Evolutionary conservation across 2,329 filamentous ascomycete species (phyloP), one percentile per base, ranked within the genome.

Genomic region (Stagonosporopsis rhizophila): DNA sequence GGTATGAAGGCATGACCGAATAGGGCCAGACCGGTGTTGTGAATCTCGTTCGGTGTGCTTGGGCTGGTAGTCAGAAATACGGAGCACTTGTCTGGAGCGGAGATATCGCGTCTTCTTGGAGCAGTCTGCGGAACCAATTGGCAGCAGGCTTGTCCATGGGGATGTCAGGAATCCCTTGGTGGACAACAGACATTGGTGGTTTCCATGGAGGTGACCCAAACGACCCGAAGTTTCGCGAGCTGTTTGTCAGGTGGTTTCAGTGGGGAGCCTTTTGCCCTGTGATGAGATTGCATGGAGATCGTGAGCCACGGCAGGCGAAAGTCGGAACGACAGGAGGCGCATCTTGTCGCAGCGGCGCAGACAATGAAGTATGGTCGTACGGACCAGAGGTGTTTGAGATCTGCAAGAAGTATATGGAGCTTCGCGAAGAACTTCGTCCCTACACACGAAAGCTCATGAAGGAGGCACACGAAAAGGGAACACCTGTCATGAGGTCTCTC

Each of bases 171-270:
- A 79, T 89, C 9, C 82, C 85, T 0, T 89, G 86, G 86, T 89
- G 85, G 85, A 89, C 87, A 0, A 89, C 87, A 0, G 87, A 89
- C 62, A 89, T 89, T 48, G 87, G 87, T 1, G 87, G 87, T 0
- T 89, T 90, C 66, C 87, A 89, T 64, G 87, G 87, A 5, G 87
- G 87, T 0, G 79, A 87, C 57, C 84, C 86, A 0, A 70, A 77
- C 1, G 81, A 87, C 42, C 72, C 77, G 1, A 76, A 65, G 0
- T 89, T 89, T 71, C 78, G 85, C 7, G 87, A 89, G 66, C 74
- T 89, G 0, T 85, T 89, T 55, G 82, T 86, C 1, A 77, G 87
- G 2, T 89, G 87, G 87, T 89, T 89, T 70, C 87, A 89, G 64
- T 89, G 86, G 85, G 87, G 83, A 0, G 76, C 85, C 0, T 89